These are phyloP conservation scores for Agrocybe praecox DNA, from an alignment of 768 basidiomycete species.

Conservation along the genomic window DNA sequence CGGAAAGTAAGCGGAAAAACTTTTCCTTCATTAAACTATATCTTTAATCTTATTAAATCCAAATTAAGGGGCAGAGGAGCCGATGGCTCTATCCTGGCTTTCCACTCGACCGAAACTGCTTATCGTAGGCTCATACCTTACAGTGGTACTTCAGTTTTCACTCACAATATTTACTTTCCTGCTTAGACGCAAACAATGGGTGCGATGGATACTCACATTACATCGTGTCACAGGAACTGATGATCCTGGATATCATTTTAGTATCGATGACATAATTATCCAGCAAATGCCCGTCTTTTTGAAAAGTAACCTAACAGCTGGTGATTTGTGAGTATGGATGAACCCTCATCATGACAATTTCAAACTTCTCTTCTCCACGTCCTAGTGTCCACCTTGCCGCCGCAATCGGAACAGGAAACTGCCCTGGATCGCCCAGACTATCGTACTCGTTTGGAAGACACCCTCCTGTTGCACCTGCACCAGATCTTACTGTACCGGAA, in stretches of 20 bases:
- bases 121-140: constrained; percentile 12
- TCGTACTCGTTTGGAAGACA: background rate
- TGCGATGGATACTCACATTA: background rate
- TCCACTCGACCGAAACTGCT: constrained; percentile 20
- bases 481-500: background rate
- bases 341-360: too few relatives aligned
- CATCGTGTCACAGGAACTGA: too few relatives aligned
- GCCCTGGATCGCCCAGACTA: background rate
- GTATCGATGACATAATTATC: constrained; percentile 16
- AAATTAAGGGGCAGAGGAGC: constrained; percentile 29
- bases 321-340: background rate
- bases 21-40: background rate
- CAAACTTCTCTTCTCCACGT: too few relatives aligned
- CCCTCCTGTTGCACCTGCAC: background rate
- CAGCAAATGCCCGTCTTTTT: constrained; percentile 15
- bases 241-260: too few relatives aligned
- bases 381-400: constrained; percentile 1
- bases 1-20: constrained; percentile 13
- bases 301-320: constrained; percentile 12
- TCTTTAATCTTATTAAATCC: background rate
- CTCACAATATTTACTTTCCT: background rate
- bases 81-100: constrained; percentile 27
- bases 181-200: constrained; percentile 17
- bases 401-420: background rate
- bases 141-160: too few relatives aligned